Base-by-base conservation (phyloP, 495 filamentous ascomycete species). In the Tuber brumale region DNA sequence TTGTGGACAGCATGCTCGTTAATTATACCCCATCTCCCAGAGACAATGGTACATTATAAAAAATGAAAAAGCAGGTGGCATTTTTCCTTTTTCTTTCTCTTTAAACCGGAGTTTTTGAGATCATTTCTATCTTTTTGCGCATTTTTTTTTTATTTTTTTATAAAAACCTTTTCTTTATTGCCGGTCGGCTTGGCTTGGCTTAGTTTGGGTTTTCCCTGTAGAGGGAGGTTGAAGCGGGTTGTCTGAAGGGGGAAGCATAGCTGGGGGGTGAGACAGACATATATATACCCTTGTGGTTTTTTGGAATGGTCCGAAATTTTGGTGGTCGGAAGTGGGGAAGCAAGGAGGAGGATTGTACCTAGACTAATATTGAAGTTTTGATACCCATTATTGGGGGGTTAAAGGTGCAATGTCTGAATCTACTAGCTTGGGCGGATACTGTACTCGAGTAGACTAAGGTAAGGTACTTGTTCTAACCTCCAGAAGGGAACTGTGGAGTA, bases 1-100 rank as follows among this genome's bases (percentile, higher is more conserved):
- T 42, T 80, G 78, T 70, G 78, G 76, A 66, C 57, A 66, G 3
- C 57, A 66, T 39, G 39, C 57, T 27, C 69, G 37, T 44, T 70
- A 31, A 43, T 43, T 51, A 48, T 41, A 70, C 21, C 35, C 43
- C 51, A 42, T 19, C 45, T 57, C 51, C n/a, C 27, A 41, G 5
- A 37, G 45, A 61, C 72, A 3, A 9, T 70, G 57, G 27, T 66
- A 6, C 35, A 2, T 44, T 71, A 70, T 74, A 45, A 31, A 23
- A 37, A 19, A n/a, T 71, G 39, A 39, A 43, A 39, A 31, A 66
- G n/a, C 31, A 27, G 37, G 69, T 41, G 43, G 43, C 37, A 61
- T 75, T 75, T 74, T 51, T 7, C n/a, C 35, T 70, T 43, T 70
- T 70, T 69, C 41, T 61, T 71, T 16, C 35, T 75, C 45, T 46